Evolutionary conservation across 1,284 basidiomycete genomes (phyloP), one percentile per base, ranked within the genome.

Genomic region (Sporisorium exsertum): DNA sequence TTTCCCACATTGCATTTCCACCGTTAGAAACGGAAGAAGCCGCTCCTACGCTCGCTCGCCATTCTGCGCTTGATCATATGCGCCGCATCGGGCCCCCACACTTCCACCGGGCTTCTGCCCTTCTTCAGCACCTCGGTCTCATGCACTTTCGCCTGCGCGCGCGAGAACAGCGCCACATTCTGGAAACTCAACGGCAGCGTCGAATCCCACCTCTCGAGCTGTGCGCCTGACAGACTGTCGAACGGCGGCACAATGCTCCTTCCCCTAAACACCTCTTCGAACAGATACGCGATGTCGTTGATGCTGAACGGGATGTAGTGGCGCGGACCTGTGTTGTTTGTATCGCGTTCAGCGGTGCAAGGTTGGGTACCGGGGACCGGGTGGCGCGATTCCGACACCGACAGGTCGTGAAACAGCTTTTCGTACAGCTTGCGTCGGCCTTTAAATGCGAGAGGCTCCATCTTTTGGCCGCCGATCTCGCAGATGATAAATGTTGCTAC

Each of bases 401-500:
- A 64, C 2, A 76, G 61, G 35, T 76, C 73, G 52, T 71, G 68
- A 58, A 64, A 71, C 18, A 76, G 58, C 54, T 81, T 80, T 52
- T 85, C 83, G 61, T 80, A 82, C 42, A 80, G 64, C 58, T 82
- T 82, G 22, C 79, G 73, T 16, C 80, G 62, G 5, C 77, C 77
- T 59, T 83, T 83, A 67, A 77, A 77, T 1, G 80, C 73, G 1
- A 84, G 56, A 9, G 84, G 82, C 64, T 85, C 83, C 65, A 82
- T 65, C 52, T 78, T 67, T 50, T 82, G 69, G 10, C 79, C 72
- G 16, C 78, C 81, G 5, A 85, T 71, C 55, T 82, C 83, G 70
- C 83, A 84, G 26, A 85, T 58, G 60, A 85, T 78, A 55, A 77
- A 84, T 16, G 80, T 84, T 0, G 84, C 84, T 1, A 79, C 82